Base-by-base conservation (phyloP, 257 asterid species). In the Solanum raphanifolium region DNA sequence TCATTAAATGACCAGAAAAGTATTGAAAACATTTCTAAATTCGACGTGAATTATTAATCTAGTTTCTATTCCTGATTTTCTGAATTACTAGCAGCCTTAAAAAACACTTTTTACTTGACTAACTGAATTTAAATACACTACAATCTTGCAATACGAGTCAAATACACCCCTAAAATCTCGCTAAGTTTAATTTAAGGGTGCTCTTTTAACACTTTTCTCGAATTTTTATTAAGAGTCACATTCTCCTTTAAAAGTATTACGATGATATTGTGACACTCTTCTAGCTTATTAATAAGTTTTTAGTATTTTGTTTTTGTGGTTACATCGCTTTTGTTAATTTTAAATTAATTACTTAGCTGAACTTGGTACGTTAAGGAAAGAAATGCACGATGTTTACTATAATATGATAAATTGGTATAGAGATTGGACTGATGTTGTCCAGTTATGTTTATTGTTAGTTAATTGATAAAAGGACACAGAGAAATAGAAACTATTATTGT, bases 31-130 rank as follows among this genome's bases (percentile, higher is more conserved):
- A 43, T 12, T 12, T 43, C 11, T 38, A 38, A 8, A 38, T 38
- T 38, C 9, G 9, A 41, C 4, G 5, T 36, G 34, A 32, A 32
- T 32, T 32, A 32, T 48, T 48, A 52, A 16, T 52, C 18, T 16
- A 16, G 23, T 52, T 16, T 16, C 9, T 52, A 52, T 48, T 48
- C 0, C 0, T 48, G 21, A 48, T 48, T 5, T 48, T 15, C 21
- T 48, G 21, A 16, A 16, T 52, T 6, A 52, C 1, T 48, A 48
- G 2, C 0, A 0, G 9, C 3, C 0, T 52, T 52, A 5, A 52
- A 48, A 48, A 52, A 5, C 0, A 16, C 3, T 0, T 0, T 52
- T 52, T 16, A 52, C 9, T 52, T 16, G 62, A 5, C 9, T 16
- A 52, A 52, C 0, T 16, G 23, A 16, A 52, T 0, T 52, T 52